Percentiles rank a stretch among this genome's conserved stretches.
These are phyloP conservation scores for Colletotrichum brevisporum DNA, from an alignment of 2,329 filamentous ascomycete species.

Conservation along the genomic window DNA sequence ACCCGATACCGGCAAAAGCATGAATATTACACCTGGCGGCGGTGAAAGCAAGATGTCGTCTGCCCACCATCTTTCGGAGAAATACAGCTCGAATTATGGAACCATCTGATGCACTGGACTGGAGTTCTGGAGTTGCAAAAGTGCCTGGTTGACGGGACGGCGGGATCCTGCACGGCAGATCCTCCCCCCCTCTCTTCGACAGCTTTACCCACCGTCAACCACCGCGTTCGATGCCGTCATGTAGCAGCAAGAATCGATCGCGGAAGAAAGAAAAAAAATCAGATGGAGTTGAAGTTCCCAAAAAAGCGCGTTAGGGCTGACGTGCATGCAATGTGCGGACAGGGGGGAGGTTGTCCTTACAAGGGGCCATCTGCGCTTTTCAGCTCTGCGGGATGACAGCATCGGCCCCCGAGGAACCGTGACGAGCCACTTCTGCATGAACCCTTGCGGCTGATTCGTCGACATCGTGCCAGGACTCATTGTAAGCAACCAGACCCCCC, in stretches of 20 bases:
- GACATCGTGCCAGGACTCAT: constrained; percentile 15
- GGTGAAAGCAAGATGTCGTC: too few species aligned
- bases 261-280: constrained; percentile 50
- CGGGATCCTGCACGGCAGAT: neutral
- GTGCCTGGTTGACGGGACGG: neutral
- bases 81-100: neutral
- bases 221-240: constrained; percentile 63
- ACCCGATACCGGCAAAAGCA: too few species aligned
- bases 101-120: neutral
- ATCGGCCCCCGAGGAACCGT: constrained; percentile 43
- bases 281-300: constrained; percentile 55
- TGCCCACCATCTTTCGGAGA: neutral
- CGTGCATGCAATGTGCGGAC: neutral
- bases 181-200: neutral
- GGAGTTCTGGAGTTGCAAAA: too few species aligned
- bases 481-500: neutral
- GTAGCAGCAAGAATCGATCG: constrained; percentile 62
- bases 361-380: constrained; percentile 37
- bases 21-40: too few species aligned
- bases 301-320: neutral
- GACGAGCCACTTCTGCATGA: constrained; percentile 38
- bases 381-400: constrained; percentile 39
- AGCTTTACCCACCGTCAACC: constrained; percentile 63
- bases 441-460: constrained; percentile 40
- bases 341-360: neutral